A percentile compares a stretch with the other conserved stretches of the same genome.
These are phyloP conservation scores for Fusarium secorum DNA, from an alignment of 2,329 filamentous ascomycete genomes.

Conservation along the genomic window DNA sequence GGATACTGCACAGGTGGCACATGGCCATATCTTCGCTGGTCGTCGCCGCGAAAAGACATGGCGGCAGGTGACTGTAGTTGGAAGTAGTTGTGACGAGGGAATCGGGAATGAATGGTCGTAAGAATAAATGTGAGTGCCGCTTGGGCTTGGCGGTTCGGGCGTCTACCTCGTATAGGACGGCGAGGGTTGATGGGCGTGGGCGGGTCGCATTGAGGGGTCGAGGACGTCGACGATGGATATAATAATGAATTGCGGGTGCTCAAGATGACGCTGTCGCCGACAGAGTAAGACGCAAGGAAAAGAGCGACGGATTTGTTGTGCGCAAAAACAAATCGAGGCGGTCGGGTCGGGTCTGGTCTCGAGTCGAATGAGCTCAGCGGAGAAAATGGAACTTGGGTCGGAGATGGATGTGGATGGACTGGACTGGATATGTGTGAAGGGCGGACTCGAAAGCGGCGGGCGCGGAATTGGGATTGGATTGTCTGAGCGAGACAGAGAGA, in stretches of 20 bases:
- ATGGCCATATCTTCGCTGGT: conserved; percentile 71
- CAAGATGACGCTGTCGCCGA: conserved; percentile 11
- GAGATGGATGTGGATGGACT: conserved; percentile 1
- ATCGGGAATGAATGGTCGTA: conserved; percentile 17
- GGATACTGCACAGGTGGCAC: conserved; percentile 72
- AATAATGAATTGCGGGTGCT: not conserved
- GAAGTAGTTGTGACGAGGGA: conserved; percentile 4
- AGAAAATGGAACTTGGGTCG: conserved; percentile 34
- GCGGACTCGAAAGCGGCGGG: conserved; percentile 40
- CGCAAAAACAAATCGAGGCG: conserved; percentile 25
- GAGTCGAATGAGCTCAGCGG: conserved; percentile 29
- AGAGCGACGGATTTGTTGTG: conserved; percentile 26
- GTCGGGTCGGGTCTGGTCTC: conserved; percentile 5
- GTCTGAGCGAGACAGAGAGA: conserved; percentile 19
- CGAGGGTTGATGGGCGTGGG: conserved; percentile 32
- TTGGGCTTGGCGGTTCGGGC: conserved; percentile 38
- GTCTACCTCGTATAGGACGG: conserved; percentile 40
- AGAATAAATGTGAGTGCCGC: conserved; percentile 29
- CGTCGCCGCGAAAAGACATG: conserved; percentile 72
- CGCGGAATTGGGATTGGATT: conserved; percentile 26
- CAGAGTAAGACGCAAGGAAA: conserved; percentile 7
- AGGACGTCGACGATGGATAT: not conserved
- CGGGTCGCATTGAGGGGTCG: conserved; percentile 41
- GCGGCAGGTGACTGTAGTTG: conserved; percentile 15
- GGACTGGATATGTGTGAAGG: conserved; percentile 11